Percentiles rank a stretch among this genome's conserved stretches.
Evolutionary conservation across 495 filamentous ascomycete genomes (phyloP).

Genomic region (Talaromyces thailandensis): DNA sequence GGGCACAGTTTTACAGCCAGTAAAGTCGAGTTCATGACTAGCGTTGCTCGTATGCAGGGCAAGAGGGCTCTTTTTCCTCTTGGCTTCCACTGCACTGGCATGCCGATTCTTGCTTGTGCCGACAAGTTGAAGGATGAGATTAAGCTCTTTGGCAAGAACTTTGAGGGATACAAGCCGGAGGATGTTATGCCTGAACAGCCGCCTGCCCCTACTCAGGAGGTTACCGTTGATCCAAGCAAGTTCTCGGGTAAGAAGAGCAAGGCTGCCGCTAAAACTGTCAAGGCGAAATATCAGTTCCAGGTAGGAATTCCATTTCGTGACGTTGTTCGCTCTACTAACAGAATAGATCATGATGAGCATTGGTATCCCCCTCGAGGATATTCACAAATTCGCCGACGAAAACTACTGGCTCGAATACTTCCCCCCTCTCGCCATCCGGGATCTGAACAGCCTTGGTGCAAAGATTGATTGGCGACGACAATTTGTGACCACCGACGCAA

Average conservation of each 20-base stretch:
- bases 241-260: constrained; percentile 94
- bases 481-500: constrained; percentile 92
- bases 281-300: constrained; percentile 84
- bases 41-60: constrained; percentile 82
- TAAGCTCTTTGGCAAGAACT: constrained; percentile 78
- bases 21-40: constrained; percentile 85
- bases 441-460: constrained; percentile 76
- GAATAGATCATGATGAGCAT: constrained; percentile 65
- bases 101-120: constrained; percentile 96
- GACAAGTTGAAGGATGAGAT: constrained; percentile 90
- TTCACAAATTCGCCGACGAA: constrained; percentile 85
- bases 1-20: constrained; percentile 84
- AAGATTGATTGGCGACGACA: constrained; percentile 87
- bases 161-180: constrained; percentile 63
- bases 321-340: background rate
- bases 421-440: constrained; percentile 69
- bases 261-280: constrained; percentile 80
- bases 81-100: constrained; percentile 93
- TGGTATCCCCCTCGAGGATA: constrained; percentile 76
- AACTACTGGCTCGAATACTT: constrained; percentile 83
- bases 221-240: constrained; percentile 75
- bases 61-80: constrained; percentile 78
- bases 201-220: constrained; percentile 45
- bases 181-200: constrained; percentile 35
- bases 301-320: background rate